Evolutionary conservation across 2,329 filamentous ascomycete genomes (phyloP), one percentile per base, ranked within the genome.

Genomic region (Fusarium sp.): DNA sequence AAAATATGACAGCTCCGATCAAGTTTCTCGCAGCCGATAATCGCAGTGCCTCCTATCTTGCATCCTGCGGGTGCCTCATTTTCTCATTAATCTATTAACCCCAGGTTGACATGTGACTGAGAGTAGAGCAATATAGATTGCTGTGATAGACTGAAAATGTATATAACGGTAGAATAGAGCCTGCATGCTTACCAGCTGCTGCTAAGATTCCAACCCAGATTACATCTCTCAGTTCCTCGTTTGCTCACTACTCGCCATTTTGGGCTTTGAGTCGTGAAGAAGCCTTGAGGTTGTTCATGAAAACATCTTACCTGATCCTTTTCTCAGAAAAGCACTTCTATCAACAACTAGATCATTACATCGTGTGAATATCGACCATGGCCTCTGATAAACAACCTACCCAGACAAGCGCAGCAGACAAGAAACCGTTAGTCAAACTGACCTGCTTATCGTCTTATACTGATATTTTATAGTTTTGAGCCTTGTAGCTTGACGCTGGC

Each of bases 1-100:
- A 35, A 35, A 28, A 63, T 43, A 37, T 49, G 60, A 57, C n/a
- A 63, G n/a, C 16, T 57, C 55, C 6, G 24, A 31, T 39, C 31
- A 12, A 28, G 28, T 23, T 26, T 23, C 21, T 13, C 15, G 15
- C 23, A 23, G 16, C 28, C n/a, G 23, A 29, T 16, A 37, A 29
- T n/a, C 29, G 35, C 13, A 18, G 18, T 8, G 46, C 11, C 11
- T 35, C 15, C 23, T 23, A 57, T 47, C 60, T 63, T 23, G 57
- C 54, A 33, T 28, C 29, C n/a, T 48, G 42, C 49, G 11, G 43
- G 37, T 42, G 26, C 20, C 37, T 63, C 58, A 33, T 42, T 35
- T 43, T 13, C 26, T 43, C 8, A 21, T 23, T 16, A 35, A 21
- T 13, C 26, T 42, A 39, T 11, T 39, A 23, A 31, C 18, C 33